phyloP scores from a whole-genome alignment of 2,329 filamentous ascomycete genomes.

The Paraphaeosphaeria sporulosa region DNA sequence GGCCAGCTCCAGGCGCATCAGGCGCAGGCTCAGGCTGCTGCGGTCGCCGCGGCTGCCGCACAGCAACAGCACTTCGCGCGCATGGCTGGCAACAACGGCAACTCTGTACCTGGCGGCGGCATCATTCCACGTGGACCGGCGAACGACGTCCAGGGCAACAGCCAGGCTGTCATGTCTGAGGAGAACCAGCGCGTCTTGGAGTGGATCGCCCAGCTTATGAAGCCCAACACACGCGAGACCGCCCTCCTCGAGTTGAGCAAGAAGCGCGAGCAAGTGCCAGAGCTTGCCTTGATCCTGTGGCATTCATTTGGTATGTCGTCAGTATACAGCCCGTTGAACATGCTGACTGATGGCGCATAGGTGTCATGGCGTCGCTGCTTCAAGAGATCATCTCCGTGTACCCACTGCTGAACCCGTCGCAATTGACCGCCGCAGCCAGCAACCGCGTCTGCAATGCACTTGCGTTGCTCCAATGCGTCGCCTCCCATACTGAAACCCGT shows the following conservation, averaged over 20 bases:
- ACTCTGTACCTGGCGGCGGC: slow-evolving; percentile 48
- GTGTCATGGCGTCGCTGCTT: slow-evolving; percentile 96
- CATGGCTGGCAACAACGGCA: slow-evolving; percentile 71
- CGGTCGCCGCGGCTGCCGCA: slow-evolving; percentile 60
- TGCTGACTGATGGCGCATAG: slow-evolving; percentile 56
- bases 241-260: slow-evolving; percentile 96
- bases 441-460: slow-evolving; percentile 98
- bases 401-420: slow-evolving; percentile 92
- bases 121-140: slow-evolving; percentile 47
- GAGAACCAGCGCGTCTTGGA: slow-evolving; percentile 92
- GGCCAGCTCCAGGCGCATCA: slow-evolving; percentile 48
- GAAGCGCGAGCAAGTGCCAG: slow-evolving; percentile 97
- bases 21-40: slow-evolving; percentile 58
- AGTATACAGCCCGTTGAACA: neutral
- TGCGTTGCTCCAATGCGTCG: slow-evolving; percentile 93
- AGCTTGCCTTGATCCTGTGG: slow-evolving; percentile 95
- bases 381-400: slow-evolving; percentile 99
- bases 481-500: slow-evolving; percentile 94
- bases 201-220: slow-evolving; percentile 91
- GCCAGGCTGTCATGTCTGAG: slow-evolving; percentile 70
- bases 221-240: slow-evolving; percentile 84
- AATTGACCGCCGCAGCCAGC: slow-evolving; percentile 95
- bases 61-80: slow-evolving; percentile 72
- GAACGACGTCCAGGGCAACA: slow-evolving; percentile 47
- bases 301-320: slow-evolving; percentile 84